Evolutionary conservation across 768 basidiomycete genomes (phyloP), one percentile per base, ranked within the genome.

Genomic region (Leccinum uliginosum): DNA sequence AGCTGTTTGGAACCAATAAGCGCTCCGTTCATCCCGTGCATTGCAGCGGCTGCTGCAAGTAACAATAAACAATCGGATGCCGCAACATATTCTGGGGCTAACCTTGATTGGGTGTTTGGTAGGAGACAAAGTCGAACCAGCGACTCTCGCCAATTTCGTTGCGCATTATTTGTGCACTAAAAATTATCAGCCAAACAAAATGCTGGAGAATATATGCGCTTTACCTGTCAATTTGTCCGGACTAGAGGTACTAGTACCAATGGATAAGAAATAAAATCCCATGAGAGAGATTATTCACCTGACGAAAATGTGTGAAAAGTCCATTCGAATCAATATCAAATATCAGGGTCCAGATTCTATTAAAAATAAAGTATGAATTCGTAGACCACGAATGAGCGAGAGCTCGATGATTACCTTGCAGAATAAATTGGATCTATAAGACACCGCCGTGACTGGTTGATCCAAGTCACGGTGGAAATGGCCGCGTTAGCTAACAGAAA

Each of bases 121-220:
- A 95, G 3, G 89, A 91, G 44, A 95, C 93, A 65, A 95, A 96
- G 27, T 93, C 93, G 67, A 95, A 96, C 10, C 93, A 88, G 62
- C 90, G 85, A 72, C 88, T 87, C 51, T 87, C 85, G 30, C 89
- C 88, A 56, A 59, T 73, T 66, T 94, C 92, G 63, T 90, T 91
- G 23, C 89, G 83, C 93, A 94, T 94, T 44, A 95, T 92, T 57
- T 92, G 86, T 46, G 93, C 93, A 74, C 91, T 92, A 54, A 34
- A 45, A 32, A 5, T 11, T 7, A 34, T 62, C 44, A 40, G 4
- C 15, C 35, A 55, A 50, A 46, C 11, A 4, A 44, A 11, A 26
- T 7, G 21, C 19, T 29, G 9, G 10, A 54, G 14, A 9, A 60
- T 26, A n/a, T 35, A 45, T 11, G 38, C n/a, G 45, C 35, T 66